Conservation (phyloP, 495 filamentous ascomycete genomes). For the Glutinoglossum americanum region DNA sequence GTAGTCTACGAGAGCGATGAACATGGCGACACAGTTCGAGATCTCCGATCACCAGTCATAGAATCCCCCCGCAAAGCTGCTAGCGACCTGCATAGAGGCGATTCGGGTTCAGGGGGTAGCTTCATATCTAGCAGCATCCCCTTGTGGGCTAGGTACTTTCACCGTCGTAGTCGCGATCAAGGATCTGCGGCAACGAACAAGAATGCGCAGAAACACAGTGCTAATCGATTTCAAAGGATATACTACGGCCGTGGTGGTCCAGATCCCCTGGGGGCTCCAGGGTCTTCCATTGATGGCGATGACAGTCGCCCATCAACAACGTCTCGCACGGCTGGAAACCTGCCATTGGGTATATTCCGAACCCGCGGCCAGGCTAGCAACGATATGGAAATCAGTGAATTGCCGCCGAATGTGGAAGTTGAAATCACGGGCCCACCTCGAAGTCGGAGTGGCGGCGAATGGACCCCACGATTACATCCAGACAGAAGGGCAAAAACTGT, state of each 20-base stretch:
- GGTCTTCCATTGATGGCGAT: neutral
- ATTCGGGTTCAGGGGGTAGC: conserved; percentile 13
- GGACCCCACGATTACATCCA: conserved; percentile 52
- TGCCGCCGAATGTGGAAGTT: conserved; percentile 6
- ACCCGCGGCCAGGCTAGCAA: neutral
- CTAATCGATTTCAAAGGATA: conserved; percentile 3
- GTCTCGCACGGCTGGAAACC: neutral
- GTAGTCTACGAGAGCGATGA: conserved; percentile 21
- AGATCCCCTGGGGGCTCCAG: neutral
- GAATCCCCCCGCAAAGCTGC: neutral
- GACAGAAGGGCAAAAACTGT: conserved; percentile 34
- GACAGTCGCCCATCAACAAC: neutral
- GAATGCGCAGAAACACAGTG: neutral
- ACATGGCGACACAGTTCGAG: conserved; percentile 13
- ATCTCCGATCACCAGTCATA: conserved; percentile 14
- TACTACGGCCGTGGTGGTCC: neutral
- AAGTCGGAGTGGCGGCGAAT: conserved; percentile 20
- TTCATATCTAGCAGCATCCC: conserved; percentile 35
- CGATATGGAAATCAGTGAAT: neutral
- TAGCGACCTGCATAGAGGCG: neutral
- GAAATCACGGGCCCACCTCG: conserved; percentile 6
- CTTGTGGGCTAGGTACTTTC: conserved; percentile 33
- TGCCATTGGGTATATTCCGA: neutral
- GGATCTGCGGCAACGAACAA: neutral
- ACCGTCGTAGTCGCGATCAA: conserved; percentile 2